Base-by-base conservation (phyloP, 805 yeast species). In the Millerago galiae region DNA sequence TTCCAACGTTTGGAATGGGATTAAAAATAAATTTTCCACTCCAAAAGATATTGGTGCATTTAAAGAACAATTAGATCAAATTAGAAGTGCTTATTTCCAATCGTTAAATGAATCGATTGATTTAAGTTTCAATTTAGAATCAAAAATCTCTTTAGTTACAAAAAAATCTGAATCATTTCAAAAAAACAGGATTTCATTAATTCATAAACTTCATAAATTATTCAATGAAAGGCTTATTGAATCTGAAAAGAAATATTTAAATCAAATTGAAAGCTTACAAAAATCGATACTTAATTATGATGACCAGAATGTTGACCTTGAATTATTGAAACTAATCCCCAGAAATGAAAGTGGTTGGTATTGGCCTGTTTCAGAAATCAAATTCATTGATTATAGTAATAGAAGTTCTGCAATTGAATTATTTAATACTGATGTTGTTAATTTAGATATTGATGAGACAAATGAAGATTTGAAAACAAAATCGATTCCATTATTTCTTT, bases 401-500 rank as follows among this genome's bases (percentile, higher is more conserved):
- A 30, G 41, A 3, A 4, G 28, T 1, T 25, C 38, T 1, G 17
- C 25, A 4, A 8, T 48, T 5, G 47, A 47, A 12, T 5, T 56
- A 7, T 40, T 55, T 16, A 59, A 52, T n/a, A 44, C 46, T 14
- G 61, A 59, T 35, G 36, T 59, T 10, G 44, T 51, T 7, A 54
- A 45, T 14, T 53, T 49, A n/a, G 13, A 30, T 1, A 8, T 37
- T 1, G 51, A 49, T 31, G 30, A 31, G 2, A 8, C 15, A 2
- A 48, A 48, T 15, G 21, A 34, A 6, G 46, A 51, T 6, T 8
- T 34, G 9, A 46, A 45, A 13, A 38, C 47, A 0, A 49, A 38
- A 29, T 48, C 53, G 3, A 37, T 46, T 8, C 59, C 61, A 3
- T 40, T 57, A 2, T 49, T 55, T 14, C 17, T 55, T 11, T 34